phyloP scores from a whole-genome alignment of 1,284 basidiomycete species.

The Apiotrichum mycotoxinovorans region DNA sequence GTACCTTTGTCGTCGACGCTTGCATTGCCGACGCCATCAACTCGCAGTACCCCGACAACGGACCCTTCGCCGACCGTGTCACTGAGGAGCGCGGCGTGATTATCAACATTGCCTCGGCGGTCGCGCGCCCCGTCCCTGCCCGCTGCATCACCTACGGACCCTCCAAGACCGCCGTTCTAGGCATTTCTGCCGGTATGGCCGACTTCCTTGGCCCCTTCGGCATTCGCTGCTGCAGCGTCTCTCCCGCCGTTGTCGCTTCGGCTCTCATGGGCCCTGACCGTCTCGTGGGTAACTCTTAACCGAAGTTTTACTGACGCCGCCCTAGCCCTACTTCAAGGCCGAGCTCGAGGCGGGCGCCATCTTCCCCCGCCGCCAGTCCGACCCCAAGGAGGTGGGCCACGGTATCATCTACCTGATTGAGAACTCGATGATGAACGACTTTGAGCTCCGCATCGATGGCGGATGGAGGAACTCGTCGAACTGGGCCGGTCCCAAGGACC shows the following conservation, averaged over 20 bases:
- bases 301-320: not conserved
- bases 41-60: slow-evolving; percentile 28
- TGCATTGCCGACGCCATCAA: slow-evolving; percentile 37
- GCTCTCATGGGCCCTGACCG: slow-evolving; percentile 26
- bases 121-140: slow-evolving; percentile 27
- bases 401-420: slow-evolving; percentile 31
- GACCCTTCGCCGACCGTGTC: slow-evolving; percentile 11
- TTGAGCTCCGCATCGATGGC: slow-evolving; percentile 25
- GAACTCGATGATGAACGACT: slow-evolving; percentile 36
- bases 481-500: slow-evolving; percentile 22
- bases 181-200: slow-evolving; percentile 22
- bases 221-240: slow-evolving; percentile 32
- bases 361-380: slow-evolving; percentile 21
- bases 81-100: slow-evolving; percentile 35
- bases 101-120: slow-evolving; percentile 34
- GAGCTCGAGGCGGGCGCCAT: slow-evolving; percentile 24
- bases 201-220: slow-evolving; percentile 33
- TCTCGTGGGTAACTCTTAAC: slow-evolving; percentile 6
- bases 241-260: slow-evolving; percentile 35
- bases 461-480: slow-evolving; percentile 23
- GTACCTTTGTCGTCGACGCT: slow-evolving; percentile 33
- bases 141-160: slow-evolving; percentile 33
- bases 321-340: slow-evolving; percentile 21
- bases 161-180: slow-evolving; percentile 28
- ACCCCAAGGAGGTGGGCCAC: slow-evolving; percentile 24